Evolutionary conservation across 2,329 filamentous ascomycete genomes (phyloP).

Genomic region (Botrytis pseudocinerea): DNA sequence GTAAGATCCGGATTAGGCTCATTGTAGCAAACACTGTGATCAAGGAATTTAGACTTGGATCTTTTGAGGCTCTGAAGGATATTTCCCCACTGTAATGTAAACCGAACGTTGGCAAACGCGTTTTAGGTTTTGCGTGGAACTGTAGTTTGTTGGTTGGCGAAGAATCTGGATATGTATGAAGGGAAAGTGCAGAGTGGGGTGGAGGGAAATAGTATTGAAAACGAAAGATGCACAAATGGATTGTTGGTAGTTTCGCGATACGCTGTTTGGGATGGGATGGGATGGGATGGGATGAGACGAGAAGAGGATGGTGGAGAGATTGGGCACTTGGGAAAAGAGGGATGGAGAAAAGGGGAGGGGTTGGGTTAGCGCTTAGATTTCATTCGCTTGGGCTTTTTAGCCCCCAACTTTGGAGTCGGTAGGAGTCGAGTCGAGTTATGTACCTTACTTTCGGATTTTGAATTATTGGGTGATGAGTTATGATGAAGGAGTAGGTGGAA

Average conservation of each 20-base stretch:
- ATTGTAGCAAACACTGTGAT: neutral
- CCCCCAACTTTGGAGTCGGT: neutral
- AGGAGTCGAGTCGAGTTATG: neutral
- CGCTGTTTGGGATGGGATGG: neutral
- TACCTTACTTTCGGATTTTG: neutral
- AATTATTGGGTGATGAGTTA: neutral
- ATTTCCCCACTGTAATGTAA: neutral
- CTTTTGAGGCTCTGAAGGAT: constrained; percentile 4
- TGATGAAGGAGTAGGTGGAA: neutral
- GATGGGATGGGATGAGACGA: neutral
- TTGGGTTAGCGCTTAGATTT: neutral
- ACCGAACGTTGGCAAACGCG: neutral
- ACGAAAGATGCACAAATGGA: neutral
- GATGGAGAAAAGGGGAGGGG: neutral
- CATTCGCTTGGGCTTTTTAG: neutral
- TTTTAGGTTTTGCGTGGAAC: neutral
- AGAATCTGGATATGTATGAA: too few relatives aligned
- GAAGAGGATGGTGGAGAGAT: neutral
- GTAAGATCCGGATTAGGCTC: neutral
- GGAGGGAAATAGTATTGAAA: neutral
- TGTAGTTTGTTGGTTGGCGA: neutral
- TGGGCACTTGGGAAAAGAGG: neutral
- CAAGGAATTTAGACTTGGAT: neutral
- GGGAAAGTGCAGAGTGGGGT: neutral
- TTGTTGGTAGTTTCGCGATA: constrained; percentile 7